Evolutionary conservation across 306 rosid genomes (phyloP), one percentile per base, ranked within the genome.

Genomic region (Quercus rubra): DNA sequence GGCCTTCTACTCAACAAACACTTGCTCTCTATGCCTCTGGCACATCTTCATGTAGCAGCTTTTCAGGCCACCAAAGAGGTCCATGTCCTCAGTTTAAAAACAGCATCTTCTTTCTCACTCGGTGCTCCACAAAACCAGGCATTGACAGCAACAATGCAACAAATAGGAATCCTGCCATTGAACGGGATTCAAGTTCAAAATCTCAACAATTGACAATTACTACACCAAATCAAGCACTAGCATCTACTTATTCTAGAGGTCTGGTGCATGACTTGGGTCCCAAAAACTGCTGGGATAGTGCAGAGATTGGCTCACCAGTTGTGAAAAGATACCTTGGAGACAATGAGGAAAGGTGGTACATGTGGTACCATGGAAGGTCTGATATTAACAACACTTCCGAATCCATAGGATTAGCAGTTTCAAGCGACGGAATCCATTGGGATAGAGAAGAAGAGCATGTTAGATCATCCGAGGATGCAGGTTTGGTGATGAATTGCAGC

Each of bases 121-220:
- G 27, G 27, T 77, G 80, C 38, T 77, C 80, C 9, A 67, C 80
- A 51, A 77, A 77, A 59, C 80, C 80, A 1, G 74, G 80, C 57
- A 33, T 77, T 21, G 80, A 54, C 55, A 77, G 66, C 80, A 77
- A 77, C 80, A 77, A 54, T 19, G 74, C 80, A 0, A 77, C 80
- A 5, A 66, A 66, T 49, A 77, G 41, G 71, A 77, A 77, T 71
- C 57, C 57, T 41, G 18, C 80, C 67, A 58, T 77, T n/a, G 74
- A 71, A 20, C 74, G 27, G 4, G 74, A 77, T 56, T 52, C 80
- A 27, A 66, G 74, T 31, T 77, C 80, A 13, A 56, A 57, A 20
- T 58, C 80, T 6, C 74, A 66, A 23, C 74, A 52, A 13, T 43
- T 33, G 33, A 41, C 74, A n/a, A 52, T 64, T 52, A 15, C 80